These are phyloP conservation scores for Pleurotus pulmonarius DNA, from an alignment of 768 basidiomycete species.

Conservation along the genomic window DNA sequence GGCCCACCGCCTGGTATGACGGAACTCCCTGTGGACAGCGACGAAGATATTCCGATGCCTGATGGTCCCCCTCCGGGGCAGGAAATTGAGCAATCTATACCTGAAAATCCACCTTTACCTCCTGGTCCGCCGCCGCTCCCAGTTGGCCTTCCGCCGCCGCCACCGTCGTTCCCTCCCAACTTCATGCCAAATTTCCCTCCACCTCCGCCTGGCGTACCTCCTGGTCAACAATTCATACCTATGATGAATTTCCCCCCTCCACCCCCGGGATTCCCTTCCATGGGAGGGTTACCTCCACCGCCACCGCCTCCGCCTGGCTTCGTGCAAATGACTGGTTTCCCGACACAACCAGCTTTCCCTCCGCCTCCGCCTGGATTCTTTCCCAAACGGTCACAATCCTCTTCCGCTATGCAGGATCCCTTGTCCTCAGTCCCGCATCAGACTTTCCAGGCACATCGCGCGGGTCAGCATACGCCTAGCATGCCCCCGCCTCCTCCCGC, in stretches of 20 bases:
- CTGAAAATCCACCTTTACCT: conserved; percentile 16
- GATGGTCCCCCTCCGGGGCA: conserved; percentile 66
- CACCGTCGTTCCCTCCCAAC: conserved; percentile 17
- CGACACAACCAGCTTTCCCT: conserved; percentile 18
- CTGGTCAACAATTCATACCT: conserved; percentile 6
- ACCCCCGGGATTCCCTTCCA: conserved; percentile 21
- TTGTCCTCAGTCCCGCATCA: conserved; percentile 72
- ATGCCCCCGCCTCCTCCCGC: conserved; percentile 25
- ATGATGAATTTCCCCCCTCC: neutral
- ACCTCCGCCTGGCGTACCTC: conserved; percentile 20
- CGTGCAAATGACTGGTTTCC: conserved; percentile 12
- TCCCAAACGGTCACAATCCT: conserved; percentile 47
- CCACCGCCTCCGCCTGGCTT: conserved; percentile 17
- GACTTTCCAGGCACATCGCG: conserved; percentile 74
- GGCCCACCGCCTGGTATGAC: conserved; percentile 58
- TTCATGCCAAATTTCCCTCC: conserved; percentile 20
- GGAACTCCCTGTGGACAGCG: conserved; percentile 59
- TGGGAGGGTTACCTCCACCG: conserved; percentile 20
- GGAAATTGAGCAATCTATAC: conserved; percentile 16
- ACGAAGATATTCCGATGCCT: conserved; percentile 89
- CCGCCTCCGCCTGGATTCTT: conserved; percentile 67
- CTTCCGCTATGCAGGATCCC: conserved; percentile 67
- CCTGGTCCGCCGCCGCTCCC: conserved; percentile 19
- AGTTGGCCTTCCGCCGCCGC: conserved; percentile 25
- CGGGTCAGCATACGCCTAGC: conserved; percentile 15